These are phyloP conservation scores for Phaeolepiota aurea DNA, from an alignment of 768 basidiomycete genomes.

Conservation along the genomic window DNA sequence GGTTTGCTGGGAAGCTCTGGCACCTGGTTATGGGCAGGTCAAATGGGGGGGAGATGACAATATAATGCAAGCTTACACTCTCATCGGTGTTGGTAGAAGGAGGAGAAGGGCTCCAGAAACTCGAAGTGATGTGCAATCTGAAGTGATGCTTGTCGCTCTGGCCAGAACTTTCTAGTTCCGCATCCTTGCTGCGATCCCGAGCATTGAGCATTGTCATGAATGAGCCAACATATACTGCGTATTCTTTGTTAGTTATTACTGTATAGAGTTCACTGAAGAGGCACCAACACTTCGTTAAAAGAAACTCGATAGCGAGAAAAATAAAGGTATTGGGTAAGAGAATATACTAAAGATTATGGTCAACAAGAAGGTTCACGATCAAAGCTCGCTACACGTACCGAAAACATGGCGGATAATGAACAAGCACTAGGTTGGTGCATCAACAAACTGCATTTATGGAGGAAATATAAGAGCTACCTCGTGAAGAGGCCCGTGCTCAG, in stretches of 20 bases:
- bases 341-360: conserved; percentile 22
- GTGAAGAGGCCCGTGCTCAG: conserved; percentile 30
- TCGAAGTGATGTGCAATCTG: conserved; percentile 9
- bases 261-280: neutral
- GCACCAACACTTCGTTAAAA: conserved; percentile 34
- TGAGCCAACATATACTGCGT: conserved; percentile 38
- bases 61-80: neutral
- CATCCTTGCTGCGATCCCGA: conserved; percentile 17
- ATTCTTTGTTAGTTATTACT: neutral
- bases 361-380: neutral
- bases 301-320: conserved; percentile 31
- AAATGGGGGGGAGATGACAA: neutral
- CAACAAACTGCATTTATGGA: neutral
- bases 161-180: conserved; percentile 1
- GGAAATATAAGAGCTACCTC: conserved; percentile 13
- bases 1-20: neutral
- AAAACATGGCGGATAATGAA: conserved; percentile 34
- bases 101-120: conserved; percentile 14
- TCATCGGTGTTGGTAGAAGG: neutral
- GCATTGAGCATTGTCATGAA: conserved; percentile 38
- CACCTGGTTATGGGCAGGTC: neutral
- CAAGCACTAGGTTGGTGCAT: conserved; percentile 24
- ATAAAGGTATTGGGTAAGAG: conserved; percentile 33
- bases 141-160: neutral
- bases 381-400: conserved; percentile 17